Conservation (phyloP, 768 basidiomycete genomes). For the Termitomyces sp. region DNA sequence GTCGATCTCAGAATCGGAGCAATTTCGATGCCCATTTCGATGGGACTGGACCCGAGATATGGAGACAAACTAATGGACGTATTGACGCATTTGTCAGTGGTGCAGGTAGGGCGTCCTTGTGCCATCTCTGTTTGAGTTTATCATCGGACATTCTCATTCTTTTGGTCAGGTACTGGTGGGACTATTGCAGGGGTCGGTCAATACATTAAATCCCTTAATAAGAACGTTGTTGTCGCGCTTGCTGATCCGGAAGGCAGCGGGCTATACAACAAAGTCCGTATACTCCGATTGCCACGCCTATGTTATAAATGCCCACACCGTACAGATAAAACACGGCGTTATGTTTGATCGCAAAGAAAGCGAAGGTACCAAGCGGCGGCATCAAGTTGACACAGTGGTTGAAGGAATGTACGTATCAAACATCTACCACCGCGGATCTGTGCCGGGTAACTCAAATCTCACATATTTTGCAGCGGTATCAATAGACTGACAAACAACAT, state of each 20-base stretch:
- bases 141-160: background rate
- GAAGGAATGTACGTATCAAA: conserved; percentile 64
- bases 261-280: conserved; percentile 79
- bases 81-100: conserved; percentile 86
- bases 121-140: background rate
- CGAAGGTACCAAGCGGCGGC: conserved; percentile 88
- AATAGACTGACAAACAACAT: conserved; percentile 92
- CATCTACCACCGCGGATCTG: background rate
- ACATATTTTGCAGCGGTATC: conserved; percentile 58
- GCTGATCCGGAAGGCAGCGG: conserved; percentile 95
- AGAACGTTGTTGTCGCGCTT: conserved; percentile 62
- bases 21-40: conserved; percentile 87
- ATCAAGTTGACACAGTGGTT: conserved; percentile 96
- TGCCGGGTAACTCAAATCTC: background rate
- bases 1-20: conserved; percentile 58
- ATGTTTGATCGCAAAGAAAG: conserved; percentile 93
- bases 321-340: conserved; percentile 80
- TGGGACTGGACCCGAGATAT: conserved; percentile 93
- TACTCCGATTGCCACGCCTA: background rate
- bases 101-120: conserved; percentile 48
- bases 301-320: background rate
- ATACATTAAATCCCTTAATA: conserved; percentile 72
- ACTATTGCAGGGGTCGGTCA: conserved; percentile 84
- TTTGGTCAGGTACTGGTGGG: conserved; percentile 83
- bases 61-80: conserved; percentile 82